A percentile compares a stretch with the other conserved stretches of the same genome.
phyloP scores from a whole-genome alignment of 2,329 filamentous ascomycete genomes.

The Aspergillus neotritici region DNA sequence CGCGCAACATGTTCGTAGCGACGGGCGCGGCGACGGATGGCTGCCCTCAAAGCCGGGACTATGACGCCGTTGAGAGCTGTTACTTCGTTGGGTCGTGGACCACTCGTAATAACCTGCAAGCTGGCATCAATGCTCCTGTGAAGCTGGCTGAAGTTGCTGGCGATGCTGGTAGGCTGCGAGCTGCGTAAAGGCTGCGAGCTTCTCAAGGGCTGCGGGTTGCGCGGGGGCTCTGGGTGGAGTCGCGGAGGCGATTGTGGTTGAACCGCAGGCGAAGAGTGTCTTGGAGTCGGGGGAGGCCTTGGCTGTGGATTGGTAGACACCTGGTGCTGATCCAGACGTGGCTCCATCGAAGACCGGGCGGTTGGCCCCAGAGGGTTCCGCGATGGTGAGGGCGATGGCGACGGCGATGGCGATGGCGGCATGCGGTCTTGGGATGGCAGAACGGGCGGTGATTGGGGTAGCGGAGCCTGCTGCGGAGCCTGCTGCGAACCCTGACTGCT shows the following conservation, averaged over 20 bases:
- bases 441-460: conserved; percentile 28
- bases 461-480: conserved; percentile 22
- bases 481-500: conserved; percentile 19
- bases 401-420: conserved; percentile 8
- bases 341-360: conserved; percentile 6
- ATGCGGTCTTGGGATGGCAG: conserved; percentile 28
- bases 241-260: conserved; percentile 2
- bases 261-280: conserved; percentile 48
- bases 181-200: conserved; percentile 3
- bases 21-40: conserved; percentile 69
- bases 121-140: conserved; percentile 9
- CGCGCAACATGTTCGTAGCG: conserved; percentile 44
- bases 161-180: conserved; percentile 4
- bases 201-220: background rate
- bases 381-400: conserved; percentile 8
- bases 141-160: conserved; percentile 5
- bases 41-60: conserved; percentile 84
- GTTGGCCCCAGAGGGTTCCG: conserved; percentile 13
- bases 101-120: conserved; percentile 13
- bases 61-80: conserved; percentile 88
- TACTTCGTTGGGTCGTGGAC: conserved; percentile 53
- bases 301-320: conserved; percentile 8
- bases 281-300: conserved; percentile 46
- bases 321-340: conserved; percentile 7
- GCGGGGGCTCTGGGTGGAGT: conserved; percentile 9